Conservation (phyloP, 306 rosid species). For the Citrullus mucosospermus region DNA sequence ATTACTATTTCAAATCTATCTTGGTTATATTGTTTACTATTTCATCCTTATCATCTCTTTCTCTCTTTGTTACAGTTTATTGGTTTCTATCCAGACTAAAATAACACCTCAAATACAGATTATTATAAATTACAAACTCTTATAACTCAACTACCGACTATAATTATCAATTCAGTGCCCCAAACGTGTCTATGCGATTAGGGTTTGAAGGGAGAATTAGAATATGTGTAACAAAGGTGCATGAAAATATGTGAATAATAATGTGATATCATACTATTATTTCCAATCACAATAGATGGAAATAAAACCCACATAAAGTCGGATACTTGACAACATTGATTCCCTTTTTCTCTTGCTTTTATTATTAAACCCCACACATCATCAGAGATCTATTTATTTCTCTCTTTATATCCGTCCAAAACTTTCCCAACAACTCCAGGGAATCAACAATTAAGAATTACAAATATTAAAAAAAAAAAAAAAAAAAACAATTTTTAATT, state of each 20-base stretch:
- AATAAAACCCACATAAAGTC: conserved; percentile 41
- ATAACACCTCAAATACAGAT: too few relatives aligned
- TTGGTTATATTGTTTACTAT: too few relatives aligned
- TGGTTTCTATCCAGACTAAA: too few relatives aligned
- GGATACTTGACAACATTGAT: conserved; percentile 90
- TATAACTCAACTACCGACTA: too few relatives aligned
- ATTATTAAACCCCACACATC: conserved; percentile 31
- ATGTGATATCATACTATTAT: conserved; percentile 9
- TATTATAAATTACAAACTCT: too few relatives aligned
- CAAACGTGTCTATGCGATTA: neutral
- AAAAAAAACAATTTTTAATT: neutral
- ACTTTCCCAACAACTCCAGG: conserved; percentile 64
- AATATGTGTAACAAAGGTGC: conserved; percentile 37
- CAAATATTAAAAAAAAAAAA: neutral
- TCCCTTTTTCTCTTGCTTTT: conserved; percentile 60
- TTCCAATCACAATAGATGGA: conserved; percentile 37
- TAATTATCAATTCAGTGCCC: too few relatives aligned
- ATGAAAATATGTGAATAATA: conserved; percentile 41
- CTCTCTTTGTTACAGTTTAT: too few relatives aligned
- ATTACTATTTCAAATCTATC: too few relatives aligned
- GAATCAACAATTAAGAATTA: conserved; percentile 46
- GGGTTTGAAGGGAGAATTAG: conserved; percentile 25
- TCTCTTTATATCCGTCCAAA: conserved; percentile 59
- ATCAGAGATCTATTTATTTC: conserved; percentile 25
- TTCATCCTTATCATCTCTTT: too few relatives aligned